These are phyloP conservation scores for Coemansia sp. DNA, from an alignment of 371 early-diverging fungal genomes.

Conservation along the genomic window DNA sequence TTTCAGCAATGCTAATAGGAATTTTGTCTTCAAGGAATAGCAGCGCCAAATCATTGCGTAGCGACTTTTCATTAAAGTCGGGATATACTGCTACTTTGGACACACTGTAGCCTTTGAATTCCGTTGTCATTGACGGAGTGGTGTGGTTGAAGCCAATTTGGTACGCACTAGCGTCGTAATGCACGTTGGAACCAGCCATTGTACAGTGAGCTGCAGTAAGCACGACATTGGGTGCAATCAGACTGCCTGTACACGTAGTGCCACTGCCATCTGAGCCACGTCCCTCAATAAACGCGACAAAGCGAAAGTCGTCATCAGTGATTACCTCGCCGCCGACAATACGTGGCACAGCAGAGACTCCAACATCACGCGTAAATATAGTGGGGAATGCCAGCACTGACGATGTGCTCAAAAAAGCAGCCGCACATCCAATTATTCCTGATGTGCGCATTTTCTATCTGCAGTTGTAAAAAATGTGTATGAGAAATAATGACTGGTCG, in stretches of 20 bases:
- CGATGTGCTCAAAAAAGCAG: not conserved
- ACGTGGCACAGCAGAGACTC: not conserved
- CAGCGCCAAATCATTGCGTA: slow-evolving; percentile 46
- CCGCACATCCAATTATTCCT: not conserved
- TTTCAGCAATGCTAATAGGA: slow-evolving; percentile 15
- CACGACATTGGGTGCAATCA: slow-evolving; percentile 48
- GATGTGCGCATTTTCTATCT: slow-evolving; percentile 2
- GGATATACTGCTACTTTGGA: slow-evolving; percentile 22
- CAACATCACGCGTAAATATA: not conserved
- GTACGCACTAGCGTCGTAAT: slow-evolving; percentile 1
- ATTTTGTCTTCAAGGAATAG: slow-evolving; percentile 20
- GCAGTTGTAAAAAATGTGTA: not conserved
- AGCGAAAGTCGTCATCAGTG: slow-evolving; percentile 2
- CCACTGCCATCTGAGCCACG: not conserved
- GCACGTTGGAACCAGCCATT: not conserved
- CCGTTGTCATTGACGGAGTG: not conserved
- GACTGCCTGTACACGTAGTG: slow-evolving; percentile 40
- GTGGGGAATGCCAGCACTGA: not conserved
- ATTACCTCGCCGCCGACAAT: slow-evolving; percentile 28
- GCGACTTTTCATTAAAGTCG: slow-evolving; percentile 5
- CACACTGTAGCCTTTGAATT: slow-evolving; percentile 20
- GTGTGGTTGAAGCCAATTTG: slow-evolving; percentile 23
- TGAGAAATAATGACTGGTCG: not conserved
- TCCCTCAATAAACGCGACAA: slow-evolving; percentile 21
- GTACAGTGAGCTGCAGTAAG: slow-evolving; percentile 49